Conservation (phyloP, 495 filamentous ascomycete genomes). For the Hypoxylon rickii region DNA sequence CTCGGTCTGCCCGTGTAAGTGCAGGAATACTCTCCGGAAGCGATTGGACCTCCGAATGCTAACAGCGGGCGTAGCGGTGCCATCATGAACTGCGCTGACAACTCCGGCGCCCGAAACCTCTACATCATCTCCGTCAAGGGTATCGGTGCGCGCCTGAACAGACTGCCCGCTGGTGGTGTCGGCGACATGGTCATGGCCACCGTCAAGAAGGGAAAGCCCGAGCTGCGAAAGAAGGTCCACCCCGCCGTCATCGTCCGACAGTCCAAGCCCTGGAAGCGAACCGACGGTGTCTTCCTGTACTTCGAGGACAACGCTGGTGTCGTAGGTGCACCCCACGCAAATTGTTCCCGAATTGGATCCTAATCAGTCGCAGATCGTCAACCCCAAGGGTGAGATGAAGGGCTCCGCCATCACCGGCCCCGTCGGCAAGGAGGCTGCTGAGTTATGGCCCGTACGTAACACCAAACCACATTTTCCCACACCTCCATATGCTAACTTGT, state of each 20-base stretch:
- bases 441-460: slow-evolving; percentile 92
- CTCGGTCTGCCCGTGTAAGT: slow-evolving; percentile 99
- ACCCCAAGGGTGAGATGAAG: slow-evolving; percentile 99
- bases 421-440: slow-evolving; percentile 99
- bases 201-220: slow-evolving; percentile 99
- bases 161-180: slow-evolving; percentile 95
- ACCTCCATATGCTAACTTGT: not conserved
- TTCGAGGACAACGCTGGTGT: slow-evolving; percentile 77
- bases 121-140: slow-evolving; percentile 99
- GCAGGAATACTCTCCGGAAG: slow-evolving; percentile 37
- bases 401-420: slow-evolving; percentile 98
- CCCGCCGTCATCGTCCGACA: slow-evolving; percentile 97
- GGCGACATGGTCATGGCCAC: slow-evolving; percentile 99
- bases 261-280: slow-evolving; percentile 98
- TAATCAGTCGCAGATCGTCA: slow-evolving; percentile 99
- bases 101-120: slow-evolving; percentile 93
- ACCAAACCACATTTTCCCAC: not conserved
- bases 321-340: slow-evolving; percentile 6
- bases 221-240: slow-evolving; percentile 99
- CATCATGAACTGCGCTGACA: slow-evolving; percentile 94
- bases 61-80: slow-evolving; percentile 90
- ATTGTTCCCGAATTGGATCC: too few relatives aligned
- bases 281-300: slow-evolving; percentile 98
- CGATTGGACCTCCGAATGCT: slow-evolving; percentile 64
- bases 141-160: slow-evolving; percentile 97